Evolutionary conservation across 345 rosid genomes (phyloP), one percentile per base, ranked within the genome.

Genomic region (Populus pruinosa): DNA sequence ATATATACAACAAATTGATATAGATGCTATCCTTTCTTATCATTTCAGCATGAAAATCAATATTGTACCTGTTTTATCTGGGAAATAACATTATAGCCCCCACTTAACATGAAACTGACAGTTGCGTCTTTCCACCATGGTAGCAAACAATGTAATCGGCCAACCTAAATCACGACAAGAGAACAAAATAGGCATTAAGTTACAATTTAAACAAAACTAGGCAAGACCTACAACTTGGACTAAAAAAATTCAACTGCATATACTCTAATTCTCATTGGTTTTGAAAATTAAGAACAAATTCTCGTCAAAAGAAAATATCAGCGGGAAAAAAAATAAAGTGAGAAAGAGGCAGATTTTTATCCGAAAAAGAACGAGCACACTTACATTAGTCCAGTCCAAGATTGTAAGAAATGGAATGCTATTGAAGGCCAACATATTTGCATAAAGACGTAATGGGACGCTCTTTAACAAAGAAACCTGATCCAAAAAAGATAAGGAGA

Each of bases 71-170:
- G 85, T 74, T 86, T 79, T 49, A 93, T 91, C 67, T 85, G 91
- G 77, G 82, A 11, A 76, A 79, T 67, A 71, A 95, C 91, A 67
- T 88, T 87, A 82, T 92, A 95, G 75, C 99, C 97, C 17, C 99
- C 98, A 77, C 91, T 87, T 6, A 87, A 84, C 98, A 93, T 96
- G 64, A 93, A 96, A 83, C 82, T 87, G 43, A 96, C 93, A 25
- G 92, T 86, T 56, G 97, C 94, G 87, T 93, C 93, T 69, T 89
- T 93, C 99, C 98, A 93, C 97, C 99, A 93, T 64, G 92, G 91
- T 87, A 79, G 91, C 67, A 86, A 84, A 83, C 97, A 93, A 85
- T 95, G 98, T 85, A 95, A 83, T 49, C 93, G 88, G 82, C 99
- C 99, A 61, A 92, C 87, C 99, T 93, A 79, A 25, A 77, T 38